Evolutionary conservation across 2,329 filamentous ascomycete genomes (phyloP).

Genomic region (Clarireedia paspali): DNA sequence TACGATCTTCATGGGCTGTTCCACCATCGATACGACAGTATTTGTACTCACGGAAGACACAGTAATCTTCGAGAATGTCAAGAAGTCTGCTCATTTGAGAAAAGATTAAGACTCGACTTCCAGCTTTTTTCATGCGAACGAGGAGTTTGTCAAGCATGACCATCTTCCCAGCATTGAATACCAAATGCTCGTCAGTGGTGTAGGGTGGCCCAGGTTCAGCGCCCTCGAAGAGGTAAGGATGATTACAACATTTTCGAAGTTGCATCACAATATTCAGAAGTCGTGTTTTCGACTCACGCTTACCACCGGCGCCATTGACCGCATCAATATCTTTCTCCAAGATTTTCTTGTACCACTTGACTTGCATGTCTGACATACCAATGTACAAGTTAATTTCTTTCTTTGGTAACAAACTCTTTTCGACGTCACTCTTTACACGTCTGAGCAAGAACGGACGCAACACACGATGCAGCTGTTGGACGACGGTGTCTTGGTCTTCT

Average conservation of each 20-base stretch:
- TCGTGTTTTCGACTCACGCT: conserved; percentile 94
- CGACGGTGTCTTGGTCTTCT: conserved; percentile 87
- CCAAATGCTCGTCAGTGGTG: conserved; percentile 92
- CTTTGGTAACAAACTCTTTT: conserved; percentile 95
- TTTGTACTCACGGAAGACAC: conserved; percentile 87
- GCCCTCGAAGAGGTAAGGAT: conserved; percentile 95
- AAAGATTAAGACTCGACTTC: conserved; percentile 95
- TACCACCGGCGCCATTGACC: conserved; percentile 92
- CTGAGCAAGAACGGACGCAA: conserved; percentile 88
- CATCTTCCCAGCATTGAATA: conserved; percentile 96
- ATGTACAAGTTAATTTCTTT: conserved; percentile 97
- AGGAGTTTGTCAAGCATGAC: conserved; percentile 89
- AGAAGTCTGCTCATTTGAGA: conserved; percentile 98
- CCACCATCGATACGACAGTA: conserved; percentile 97
- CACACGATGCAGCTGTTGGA: conserved; percentile 91
- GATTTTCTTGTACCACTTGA: conserved; percentile 99
- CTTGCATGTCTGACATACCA: conserved; percentile 98
- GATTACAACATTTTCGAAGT: conserved; percentile 96
- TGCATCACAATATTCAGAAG: conserved; percentile 99
- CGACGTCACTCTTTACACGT: conserved; percentile 94
- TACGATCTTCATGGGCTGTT: conserved; percentile 95
- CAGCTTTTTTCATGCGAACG: conserved; percentile 72
- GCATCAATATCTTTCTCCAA: conserved; percentile 98
- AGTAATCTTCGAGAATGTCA: conserved; percentile 97
- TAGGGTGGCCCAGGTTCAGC: conserved; percentile 96